These are phyloP conservation scores for Lichtheimia hyalospora DNA, from an alignment of 371 early-diverging fungal species.

Conservation along the genomic window DNA sequence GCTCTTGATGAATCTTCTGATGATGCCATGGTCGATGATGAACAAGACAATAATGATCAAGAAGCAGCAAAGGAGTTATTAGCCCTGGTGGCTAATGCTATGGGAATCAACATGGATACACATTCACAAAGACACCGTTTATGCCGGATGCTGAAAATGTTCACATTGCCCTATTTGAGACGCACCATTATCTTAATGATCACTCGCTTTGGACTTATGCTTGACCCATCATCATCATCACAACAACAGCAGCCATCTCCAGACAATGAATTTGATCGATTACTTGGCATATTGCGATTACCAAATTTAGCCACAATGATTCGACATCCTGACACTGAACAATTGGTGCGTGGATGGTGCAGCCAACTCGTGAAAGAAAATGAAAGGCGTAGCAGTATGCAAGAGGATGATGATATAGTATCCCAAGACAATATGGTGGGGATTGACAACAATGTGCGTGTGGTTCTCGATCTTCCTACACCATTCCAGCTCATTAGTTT, in stretches of 20 bases:
- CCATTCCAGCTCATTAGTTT: slow-evolving; percentile 71
- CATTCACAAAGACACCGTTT: slow-evolving; percentile 20
- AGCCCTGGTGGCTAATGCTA: slow-evolving; percentile 17
- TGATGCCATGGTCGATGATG: not conserved
- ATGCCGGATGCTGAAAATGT: slow-evolving; percentile 58
- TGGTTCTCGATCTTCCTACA: slow-evolving; percentile 56
- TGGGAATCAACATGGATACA: not conserved
- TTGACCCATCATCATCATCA: slow-evolving; percentile 40
- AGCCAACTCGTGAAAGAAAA: slow-evolving; percentile 31
- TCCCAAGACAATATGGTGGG: no score
- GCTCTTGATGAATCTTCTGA: slow-evolving; percentile 1
- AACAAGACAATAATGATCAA: slow-evolving; percentile 17
- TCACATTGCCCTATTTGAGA: slow-evolving; percentile 76
- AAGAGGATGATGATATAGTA: not conserved
- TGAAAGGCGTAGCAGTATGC: slow-evolving; percentile 19
- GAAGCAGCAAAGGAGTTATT: slow-evolving; percentile 26
- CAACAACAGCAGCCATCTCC: not conserved
- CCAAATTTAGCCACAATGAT: slow-evolving; percentile 24
- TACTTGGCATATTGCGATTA: slow-evolving; percentile 24
- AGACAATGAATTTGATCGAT: slow-evolving; percentile 29
- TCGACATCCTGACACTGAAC: slow-evolving; percentile 19
- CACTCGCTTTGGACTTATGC: slow-evolving; percentile 71
- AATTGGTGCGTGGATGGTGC: slow-evolving; percentile 36
- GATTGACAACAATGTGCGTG: not conserved
- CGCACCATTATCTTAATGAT: slow-evolving; percentile 68